Evolutionary conservation across 176 grass and related monocot species (phyloP), one percentile per base, ranked within the genome.

Genomic region (Dactylis glomerata): DNA sequence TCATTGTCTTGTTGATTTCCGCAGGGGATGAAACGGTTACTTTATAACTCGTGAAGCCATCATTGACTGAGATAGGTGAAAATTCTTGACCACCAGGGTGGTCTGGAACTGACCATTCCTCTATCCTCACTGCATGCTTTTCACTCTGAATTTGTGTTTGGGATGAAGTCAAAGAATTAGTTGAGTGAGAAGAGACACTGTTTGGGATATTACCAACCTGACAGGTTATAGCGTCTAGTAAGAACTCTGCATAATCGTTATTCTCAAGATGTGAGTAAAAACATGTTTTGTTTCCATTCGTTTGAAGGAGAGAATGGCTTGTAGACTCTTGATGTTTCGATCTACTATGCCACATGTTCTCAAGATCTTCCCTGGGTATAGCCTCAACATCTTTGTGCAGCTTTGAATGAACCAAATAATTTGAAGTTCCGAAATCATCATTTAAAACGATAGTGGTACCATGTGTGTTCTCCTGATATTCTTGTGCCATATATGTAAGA

Each of bases 301-400:
- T 13, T 84, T 89, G 66, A 84, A 66, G 57, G 56, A 74, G 45
- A 59, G 36, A 11, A 63, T 79, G 67, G 34, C 58, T 73, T 84
- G 69, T 64, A 91, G 40, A 73, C 30, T 52, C 77, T 79, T 78
- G 26, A 30, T 77, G 65, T 77, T 73, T 82, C 31, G 73, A 17
- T 32, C 82, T 51, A 65, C 55, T 66, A 45, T 68, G 24, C 76
- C 81, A 84, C 20, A 82, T 44, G 57, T 42, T 54, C 68, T 81
- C 80, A 38, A 81, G 24, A 86, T 91, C 86, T 59, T 91, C 83
- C 70, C 66, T 76, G 37, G 79, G 81, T 34, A 52, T 82, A 46
- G 44, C 9, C 33, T 70, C 84, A 72, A 86, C 46, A 81, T 61
- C 69, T 86, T 88, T 78, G 75, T 88, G 80, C 75, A 77, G 67